Conservation (phyloP, 495 filamentous ascomycete species). For the Recurvomyces mirabilis region DNA sequence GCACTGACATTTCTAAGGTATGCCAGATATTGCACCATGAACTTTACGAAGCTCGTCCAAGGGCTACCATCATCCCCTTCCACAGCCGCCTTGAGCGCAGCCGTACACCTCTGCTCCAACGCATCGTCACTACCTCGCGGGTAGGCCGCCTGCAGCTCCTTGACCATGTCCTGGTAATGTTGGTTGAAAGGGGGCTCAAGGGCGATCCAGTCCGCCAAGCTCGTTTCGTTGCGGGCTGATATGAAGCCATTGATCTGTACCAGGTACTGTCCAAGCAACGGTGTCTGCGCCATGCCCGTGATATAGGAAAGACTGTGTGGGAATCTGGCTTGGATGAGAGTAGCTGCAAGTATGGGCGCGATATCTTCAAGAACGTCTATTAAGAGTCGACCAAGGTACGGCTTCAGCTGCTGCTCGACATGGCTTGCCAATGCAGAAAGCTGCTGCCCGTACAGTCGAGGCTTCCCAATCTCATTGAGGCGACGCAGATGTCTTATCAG, state of each 20-base stretch:
- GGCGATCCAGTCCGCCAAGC: conserved; percentile 47
- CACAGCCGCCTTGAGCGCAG: conserved; percentile 45
- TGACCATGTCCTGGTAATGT: conserved; percentile 55
- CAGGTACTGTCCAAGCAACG: conserved; percentile 38
- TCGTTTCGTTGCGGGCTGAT: conserved; percentile 40
- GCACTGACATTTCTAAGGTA: conserved; percentile 66
- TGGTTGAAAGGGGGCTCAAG: conserved; percentile 55
- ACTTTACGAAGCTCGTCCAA: conserved; percentile 64
- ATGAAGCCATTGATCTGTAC: conserved; percentile 43
- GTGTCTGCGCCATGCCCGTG: conserved; percentile 12
- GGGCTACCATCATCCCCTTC: conserved; percentile 47
- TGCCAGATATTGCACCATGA: conserved; percentile 65
- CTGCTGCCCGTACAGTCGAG: too few relatives aligned
- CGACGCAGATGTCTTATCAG: too few relatives aligned
- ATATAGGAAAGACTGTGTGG: too few relatives aligned
- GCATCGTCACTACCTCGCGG: conserved; percentile 37
- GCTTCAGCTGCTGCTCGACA: too few relatives aligned
- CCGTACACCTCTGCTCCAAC: conserved; percentile 48
- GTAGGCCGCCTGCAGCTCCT: conserved; percentile 50
- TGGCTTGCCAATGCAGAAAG: too few relatives aligned
- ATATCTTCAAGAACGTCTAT: too few relatives aligned
- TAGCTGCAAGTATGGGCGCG: too few relatives aligned
- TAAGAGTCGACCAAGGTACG: too few relatives aligned
- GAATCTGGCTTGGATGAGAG: too few relatives aligned
- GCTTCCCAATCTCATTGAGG: too few relatives aligned